Evolutionary conservation across 73 alveolate genomes (phyloP).

Genomic region (Tetrahymena elliotti): DNA sequence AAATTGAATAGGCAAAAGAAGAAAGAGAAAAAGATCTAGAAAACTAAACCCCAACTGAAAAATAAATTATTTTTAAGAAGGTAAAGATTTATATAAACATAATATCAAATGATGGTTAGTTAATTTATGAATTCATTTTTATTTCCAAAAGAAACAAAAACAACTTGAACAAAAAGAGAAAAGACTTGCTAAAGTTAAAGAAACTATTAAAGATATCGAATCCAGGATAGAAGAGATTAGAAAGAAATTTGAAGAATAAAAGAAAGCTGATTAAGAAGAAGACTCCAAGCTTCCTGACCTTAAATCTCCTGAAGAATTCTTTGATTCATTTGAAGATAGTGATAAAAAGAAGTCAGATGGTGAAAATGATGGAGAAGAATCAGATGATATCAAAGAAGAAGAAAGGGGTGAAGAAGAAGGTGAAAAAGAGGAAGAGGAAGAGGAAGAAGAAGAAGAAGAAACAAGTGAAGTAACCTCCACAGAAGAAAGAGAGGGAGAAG

Average conservation of each 20-base stretch:
- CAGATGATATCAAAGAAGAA: background rate
- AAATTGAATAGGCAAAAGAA: background rate
- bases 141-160: background rate
- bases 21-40: background rate
- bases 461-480: background rate
- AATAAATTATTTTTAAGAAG: background rate
- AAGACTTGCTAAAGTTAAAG: background rate
- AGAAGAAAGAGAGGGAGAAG: background rate
- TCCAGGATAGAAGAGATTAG: background rate
- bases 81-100: background rate
- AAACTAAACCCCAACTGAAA: background rate
- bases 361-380: background rate
- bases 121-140: background rate
- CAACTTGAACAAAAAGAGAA: background rate
- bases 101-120: background rate
- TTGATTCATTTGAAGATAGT: background rate
- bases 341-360: background rate
- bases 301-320: background rate
- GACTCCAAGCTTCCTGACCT: background rate
- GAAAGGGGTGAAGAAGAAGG: background rate
- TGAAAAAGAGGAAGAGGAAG: background rate
- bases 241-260: background rate
- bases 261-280: background rate
- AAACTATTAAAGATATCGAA: background rate
- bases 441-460: background rate